Conservation (phyloP, 768 basidiomycete genomes). For the Naematelia aurantialba region DNA sequence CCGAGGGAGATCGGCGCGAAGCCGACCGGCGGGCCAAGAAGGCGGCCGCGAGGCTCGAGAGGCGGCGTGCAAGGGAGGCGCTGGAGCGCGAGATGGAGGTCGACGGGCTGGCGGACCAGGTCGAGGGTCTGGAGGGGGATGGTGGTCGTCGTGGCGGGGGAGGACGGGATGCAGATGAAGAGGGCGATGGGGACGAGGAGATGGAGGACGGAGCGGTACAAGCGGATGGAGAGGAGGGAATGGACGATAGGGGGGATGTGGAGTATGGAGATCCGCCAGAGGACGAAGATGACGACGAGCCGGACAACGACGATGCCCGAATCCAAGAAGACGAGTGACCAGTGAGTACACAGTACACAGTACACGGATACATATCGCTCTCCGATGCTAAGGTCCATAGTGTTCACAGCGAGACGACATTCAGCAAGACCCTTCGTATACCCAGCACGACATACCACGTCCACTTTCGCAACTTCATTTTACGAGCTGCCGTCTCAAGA, state of each 20-base stretch:
- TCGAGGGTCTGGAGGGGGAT: slow-evolving; percentile 7
- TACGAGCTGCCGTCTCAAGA: too few species aligned
- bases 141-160: slow-evolving; percentile 17
- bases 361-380: neutral
- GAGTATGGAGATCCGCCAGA: slow-evolving; percentile 38
- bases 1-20: slow-evolving; percentile 32
- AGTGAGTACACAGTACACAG: neutral
- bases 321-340: neutral
- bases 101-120: slow-evolving; percentile 22
- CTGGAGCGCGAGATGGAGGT: slow-evolving; percentile 19
- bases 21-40: slow-evolving; percentile 17
- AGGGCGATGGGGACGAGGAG: slow-evolving; percentile 14
- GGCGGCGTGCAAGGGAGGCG: slow-evolving; percentile 20
- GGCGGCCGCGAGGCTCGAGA: slow-evolving; percentile 15
- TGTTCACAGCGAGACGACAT: too few species aligned
- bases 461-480: neutral
- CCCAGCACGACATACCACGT: slow-evolving; percentile 10
- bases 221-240: slow-evolving; percentile 28
- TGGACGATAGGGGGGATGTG: slow-evolving; percentile 42
- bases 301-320: slow-evolving; percentile 30
- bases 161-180: slow-evolving; percentile 21
- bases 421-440: slow-evolving; percentile 5
- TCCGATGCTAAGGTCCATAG: neutral
- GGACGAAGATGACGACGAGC: slow-evolving; percentile 36
- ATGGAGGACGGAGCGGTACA: slow-evolving; percentile 34